A percentile compares a stretch with the other conserved stretches of the same genome.
Evolutionary conservation across 352 stramenopile species (phyloP).

Genomic region (Thalassiosira sp.): DNA sequence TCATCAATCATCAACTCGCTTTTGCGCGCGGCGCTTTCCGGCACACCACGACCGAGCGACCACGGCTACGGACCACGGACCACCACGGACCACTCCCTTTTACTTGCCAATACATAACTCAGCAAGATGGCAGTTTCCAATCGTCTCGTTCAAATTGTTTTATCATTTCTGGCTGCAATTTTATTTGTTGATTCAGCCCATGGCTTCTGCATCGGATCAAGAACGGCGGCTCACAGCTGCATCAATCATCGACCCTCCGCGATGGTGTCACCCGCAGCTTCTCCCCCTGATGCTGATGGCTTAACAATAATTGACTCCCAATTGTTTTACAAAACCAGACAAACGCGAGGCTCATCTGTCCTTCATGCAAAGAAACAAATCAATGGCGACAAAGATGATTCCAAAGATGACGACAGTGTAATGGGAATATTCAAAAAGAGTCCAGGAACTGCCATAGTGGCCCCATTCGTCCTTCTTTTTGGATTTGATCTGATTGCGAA

Average conservation of each 20-base stretch:
- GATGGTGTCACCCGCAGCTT: not conserved
- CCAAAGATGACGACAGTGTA: not conserved
- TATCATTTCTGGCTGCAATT: not conserved
- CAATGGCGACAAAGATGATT: conserved; percentile 3
- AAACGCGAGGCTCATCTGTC: conserved; percentile 1
- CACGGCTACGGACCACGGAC: too few relatives aligned
- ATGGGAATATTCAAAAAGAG: conserved; percentile 48
- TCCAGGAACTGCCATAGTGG: conserved; percentile 35
- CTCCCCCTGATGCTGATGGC: not conserved
- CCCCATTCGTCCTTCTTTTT: conserved; percentile 51
- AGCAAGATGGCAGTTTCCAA: too few relatives aligned
- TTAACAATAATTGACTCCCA: not conserved
- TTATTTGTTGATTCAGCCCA: not conserved
- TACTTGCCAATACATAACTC: too few relatives aligned
- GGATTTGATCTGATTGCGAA: conserved; percentile 52
- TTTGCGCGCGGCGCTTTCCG: too few relatives aligned
- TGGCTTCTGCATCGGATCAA: not conserved
- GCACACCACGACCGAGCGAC: too few relatives aligned
- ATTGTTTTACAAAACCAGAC: not conserved
- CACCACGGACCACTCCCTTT: too few relatives aligned
- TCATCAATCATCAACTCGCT: too few relatives aligned
- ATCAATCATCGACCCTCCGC: too few relatives aligned
- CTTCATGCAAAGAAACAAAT: conserved; percentile 14
- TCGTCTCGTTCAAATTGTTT: not conserved
- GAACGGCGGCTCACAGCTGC: not conserved